phyloP scores from a whole-genome alignment of 257 asterid genomes.

The Solanum tacnaense region DNA sequence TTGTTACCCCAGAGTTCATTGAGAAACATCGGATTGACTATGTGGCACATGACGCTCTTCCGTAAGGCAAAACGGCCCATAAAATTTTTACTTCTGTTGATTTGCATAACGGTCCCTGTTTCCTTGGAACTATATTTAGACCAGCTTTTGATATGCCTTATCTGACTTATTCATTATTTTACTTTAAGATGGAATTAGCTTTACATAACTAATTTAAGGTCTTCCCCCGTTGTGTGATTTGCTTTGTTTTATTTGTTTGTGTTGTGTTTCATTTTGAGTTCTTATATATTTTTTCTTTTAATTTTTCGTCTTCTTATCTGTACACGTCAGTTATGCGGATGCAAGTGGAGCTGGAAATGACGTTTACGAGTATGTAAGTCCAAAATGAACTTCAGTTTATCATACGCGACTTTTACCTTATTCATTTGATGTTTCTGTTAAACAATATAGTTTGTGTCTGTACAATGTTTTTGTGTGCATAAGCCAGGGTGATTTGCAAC shows the following conservation, averaged over 20 bases:
- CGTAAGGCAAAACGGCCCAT: slow-evolving; percentile 46
- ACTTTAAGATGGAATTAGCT: background rate
- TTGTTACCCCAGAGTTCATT: slow-evolving; percentile 75
- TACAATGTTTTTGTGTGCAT: background rate
- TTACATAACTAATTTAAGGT: background rate
- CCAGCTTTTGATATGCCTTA: background rate
- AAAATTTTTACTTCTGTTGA: background rate
- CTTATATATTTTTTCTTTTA: background rate
- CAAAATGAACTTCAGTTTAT: background rate
- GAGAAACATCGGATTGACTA: slow-evolving; percentile 77
- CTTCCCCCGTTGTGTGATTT: background rate
- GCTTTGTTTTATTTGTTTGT: background rate
- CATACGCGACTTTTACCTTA: background rate
- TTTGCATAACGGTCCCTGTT: background rate
- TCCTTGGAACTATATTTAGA: background rate
- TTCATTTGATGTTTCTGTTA: background rate
- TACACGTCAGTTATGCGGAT: slow-evolving; percentile 47
- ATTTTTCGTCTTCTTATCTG: slow-evolving; percentile 4
- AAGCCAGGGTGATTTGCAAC: background rate
- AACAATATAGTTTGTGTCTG: background rate
- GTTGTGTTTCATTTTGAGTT: background rate
- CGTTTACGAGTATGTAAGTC: slow-evolving; percentile 54
- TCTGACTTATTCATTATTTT: background rate
- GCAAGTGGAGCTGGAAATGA: slow-evolving; percentile 58
- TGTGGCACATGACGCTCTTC: slow-evolving; percentile 96